phyloP scores from a whole-genome alignment of 2,329 filamentous ascomycete species.

The Tolypocladium cylindrosporum region DNA sequence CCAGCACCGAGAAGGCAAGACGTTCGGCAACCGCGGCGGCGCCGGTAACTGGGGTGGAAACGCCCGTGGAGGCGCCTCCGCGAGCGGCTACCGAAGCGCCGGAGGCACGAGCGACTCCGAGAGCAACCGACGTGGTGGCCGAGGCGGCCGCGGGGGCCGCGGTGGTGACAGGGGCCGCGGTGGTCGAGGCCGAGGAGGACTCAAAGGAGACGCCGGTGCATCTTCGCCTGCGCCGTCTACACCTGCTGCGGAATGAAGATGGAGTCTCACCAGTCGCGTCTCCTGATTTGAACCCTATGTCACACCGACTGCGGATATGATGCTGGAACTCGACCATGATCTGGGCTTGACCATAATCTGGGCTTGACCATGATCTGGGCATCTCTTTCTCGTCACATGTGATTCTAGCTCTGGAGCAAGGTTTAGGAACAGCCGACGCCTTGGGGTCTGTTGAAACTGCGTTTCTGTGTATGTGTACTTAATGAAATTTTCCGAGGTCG shows the following conservation, averaged over 20 bases:
- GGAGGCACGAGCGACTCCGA: conserved; percentile 64
- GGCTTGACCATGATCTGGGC: not conserved
- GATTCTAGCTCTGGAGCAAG: conserved; percentile 11
- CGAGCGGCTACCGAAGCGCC: conserved; percentile 76
- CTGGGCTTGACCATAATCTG: not conserved
- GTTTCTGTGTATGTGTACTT: conserved; percentile 22
- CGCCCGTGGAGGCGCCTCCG: conserved; percentile 46
- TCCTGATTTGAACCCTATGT: not conserved
- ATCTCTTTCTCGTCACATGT: conserved; percentile 6
- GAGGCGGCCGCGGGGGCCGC: conserved; percentile 47
- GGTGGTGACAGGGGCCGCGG: conserved; percentile 49
- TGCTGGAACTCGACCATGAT: not conserved
- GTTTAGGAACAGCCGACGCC: conserved; percentile 6
- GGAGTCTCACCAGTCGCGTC: not conserved
- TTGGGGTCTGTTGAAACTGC: conserved; percentile 3
- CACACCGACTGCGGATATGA: not conserved
- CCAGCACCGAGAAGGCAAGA: conserved; percentile 53
- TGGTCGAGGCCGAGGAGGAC: conserved; percentile 44
- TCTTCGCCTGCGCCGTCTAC: conserved; percentile 43
- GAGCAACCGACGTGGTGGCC: conserved; percentile 44
- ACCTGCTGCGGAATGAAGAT: conserved; percentile 29
- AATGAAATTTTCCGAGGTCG: conserved; percentile 23
- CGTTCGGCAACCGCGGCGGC: conserved; percentile 49
- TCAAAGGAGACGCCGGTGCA: conserved; percentile 48
- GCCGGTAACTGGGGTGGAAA: conserved; percentile 59